Evolutionary conservation across 2,329 filamentous ascomycete species (phyloP), one percentile per base, ranked within the genome.

Genomic region (Fusarium tupiense): DNA sequence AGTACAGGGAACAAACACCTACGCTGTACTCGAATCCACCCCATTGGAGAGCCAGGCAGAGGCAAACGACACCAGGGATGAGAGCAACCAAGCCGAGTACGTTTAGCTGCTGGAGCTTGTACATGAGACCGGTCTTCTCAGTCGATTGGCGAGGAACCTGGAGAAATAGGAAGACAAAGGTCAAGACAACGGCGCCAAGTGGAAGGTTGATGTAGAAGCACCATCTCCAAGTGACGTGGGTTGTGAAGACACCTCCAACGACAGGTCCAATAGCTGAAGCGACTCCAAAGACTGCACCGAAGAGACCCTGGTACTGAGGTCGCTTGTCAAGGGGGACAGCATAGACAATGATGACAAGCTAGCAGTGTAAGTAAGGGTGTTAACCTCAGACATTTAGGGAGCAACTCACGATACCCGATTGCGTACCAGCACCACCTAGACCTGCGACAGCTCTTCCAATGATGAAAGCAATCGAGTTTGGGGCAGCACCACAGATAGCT

Each of bases 391-490:
- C 8, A 31, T 7, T 14, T 13, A 9, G 11, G 14, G 17, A 46
- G 83, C 7, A 41, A 52, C 67, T 50, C 33, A 76, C 61, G 33
- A 64, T 84, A n/a, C 87, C 87, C 3, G 86, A 85, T 75, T 88
- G 88, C 72, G 89, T 88, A 63, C 86, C 87, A 17, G 86, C 86
- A 20, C 84, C 84, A 1, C 86, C 87, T 11, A 87, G 66, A 20
- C 87, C 87, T 37, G 86, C 87, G 53, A 89, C 82, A 53, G 87
- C 86, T 53, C 87, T 85, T 29, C 87, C 87, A 38, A 86, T 73
- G 67, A 89, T 89, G 71, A 89, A 86, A 46, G 83, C 82, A 20
- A 82, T 79, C 17, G 87, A 88, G 66, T 76, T 86, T 11, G 68
- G 65, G 12, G 69, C 69, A 22, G 65, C 73, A 31, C 77, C 82